Evolutionary conservation across 2,329 filamentous ascomycete genomes (phyloP).

Genomic region (Colletotrichum orchidophilum): DNA sequence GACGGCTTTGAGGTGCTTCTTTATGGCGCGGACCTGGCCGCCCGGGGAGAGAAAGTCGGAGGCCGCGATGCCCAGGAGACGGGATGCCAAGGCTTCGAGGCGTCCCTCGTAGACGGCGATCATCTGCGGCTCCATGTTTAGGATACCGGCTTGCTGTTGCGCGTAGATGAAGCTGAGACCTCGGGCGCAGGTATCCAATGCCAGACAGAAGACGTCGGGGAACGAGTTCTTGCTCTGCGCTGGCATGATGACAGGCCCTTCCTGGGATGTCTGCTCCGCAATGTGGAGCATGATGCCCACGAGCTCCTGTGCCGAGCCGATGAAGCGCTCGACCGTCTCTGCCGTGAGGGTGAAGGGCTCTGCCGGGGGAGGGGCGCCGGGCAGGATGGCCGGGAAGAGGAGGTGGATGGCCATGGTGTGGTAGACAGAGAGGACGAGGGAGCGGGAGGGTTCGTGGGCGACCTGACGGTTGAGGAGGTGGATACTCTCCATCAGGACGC

Average conservation of each 20-base stretch:
- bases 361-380: not conserved
- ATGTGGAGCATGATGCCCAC: slow-evolving; percentile 38
- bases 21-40: slow-evolving; percentile 35
- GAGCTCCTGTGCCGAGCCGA: slow-evolving; percentile 41
- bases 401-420: slow-evolving; percentile 46
- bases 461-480: slow-evolving; percentile 37
- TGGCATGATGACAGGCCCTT: slow-evolving; percentile 34
- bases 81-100: slow-evolving; percentile 38
- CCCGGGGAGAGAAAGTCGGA: slow-evolving; percentile 41
- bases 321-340: slow-evolving; percentile 42
- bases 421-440: slow-evolving; percentile 43
- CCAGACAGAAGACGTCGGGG: slow-evolving; percentile 41
- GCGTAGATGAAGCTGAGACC: slow-evolving; percentile 40
- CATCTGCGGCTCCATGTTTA: slow-evolving; percentile 36
- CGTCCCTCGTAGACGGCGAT: slow-evolving; percentile 37
- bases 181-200: slow-evolving; percentile 44
- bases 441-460: slow-evolving; percentile 38
- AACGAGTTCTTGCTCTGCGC: slow-evolving; percentile 38
- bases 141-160: slow-evolving; percentile 30
- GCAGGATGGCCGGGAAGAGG: slow-evolving; percentile 40
- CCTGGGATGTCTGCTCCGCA: slow-evolving; percentile 34
- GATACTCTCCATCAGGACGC: slow-evolving; percentile 40
- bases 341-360: slow-evolving; percentile 7
- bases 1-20: slow-evolving; percentile 43
- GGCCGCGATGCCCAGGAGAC: slow-evolving; percentile 41